phyloP scores from a whole-genome alignment of 495 filamentous ascomycete species.

The Podospora pseudoanserina region DNA sequence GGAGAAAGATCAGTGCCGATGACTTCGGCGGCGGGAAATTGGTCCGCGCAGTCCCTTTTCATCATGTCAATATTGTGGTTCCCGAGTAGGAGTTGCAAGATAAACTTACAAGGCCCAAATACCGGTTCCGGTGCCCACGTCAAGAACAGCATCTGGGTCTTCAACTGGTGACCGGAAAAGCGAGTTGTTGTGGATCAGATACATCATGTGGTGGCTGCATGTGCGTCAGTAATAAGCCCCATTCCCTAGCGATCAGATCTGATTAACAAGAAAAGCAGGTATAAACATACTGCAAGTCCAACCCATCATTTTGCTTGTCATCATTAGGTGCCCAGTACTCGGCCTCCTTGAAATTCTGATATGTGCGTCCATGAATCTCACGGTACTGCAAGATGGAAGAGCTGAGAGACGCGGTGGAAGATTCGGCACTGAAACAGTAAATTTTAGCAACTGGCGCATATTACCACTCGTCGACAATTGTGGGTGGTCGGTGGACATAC shows the following conservation, averaged over 20 bases:
- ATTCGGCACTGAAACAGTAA: neutral
- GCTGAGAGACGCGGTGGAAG: neutral
- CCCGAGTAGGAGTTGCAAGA: neutral
- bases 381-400: neutral
- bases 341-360: neutral
- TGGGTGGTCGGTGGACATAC: neutral
- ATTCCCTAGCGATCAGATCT: neutral
- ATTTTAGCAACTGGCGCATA: neutral
- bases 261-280: too few species aligned
- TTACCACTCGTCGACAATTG: too few species aligned
- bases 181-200: neutral
- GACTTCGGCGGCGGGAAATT: slow-evolving; percentile 51
- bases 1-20: slow-evolving; percentile 62
- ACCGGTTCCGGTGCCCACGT: slow-evolving; percentile 62
- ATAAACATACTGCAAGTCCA: neutral
- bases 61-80: neutral
- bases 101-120: slow-evolving; percentile 13
- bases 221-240: neutral
- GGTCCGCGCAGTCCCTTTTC: slow-evolving; percentile 37
- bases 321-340: neutral
- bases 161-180: neutral
- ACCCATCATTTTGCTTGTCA: neutral
- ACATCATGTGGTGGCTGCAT: neutral
- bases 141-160: slow-evolving; percentile 43
- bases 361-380: neutral